Evolutionary conservation across 768 basidiomycete species (phyloP), one percentile per base, ranked within the genome.

Genomic region (Exsudoporus frostii): DNA sequence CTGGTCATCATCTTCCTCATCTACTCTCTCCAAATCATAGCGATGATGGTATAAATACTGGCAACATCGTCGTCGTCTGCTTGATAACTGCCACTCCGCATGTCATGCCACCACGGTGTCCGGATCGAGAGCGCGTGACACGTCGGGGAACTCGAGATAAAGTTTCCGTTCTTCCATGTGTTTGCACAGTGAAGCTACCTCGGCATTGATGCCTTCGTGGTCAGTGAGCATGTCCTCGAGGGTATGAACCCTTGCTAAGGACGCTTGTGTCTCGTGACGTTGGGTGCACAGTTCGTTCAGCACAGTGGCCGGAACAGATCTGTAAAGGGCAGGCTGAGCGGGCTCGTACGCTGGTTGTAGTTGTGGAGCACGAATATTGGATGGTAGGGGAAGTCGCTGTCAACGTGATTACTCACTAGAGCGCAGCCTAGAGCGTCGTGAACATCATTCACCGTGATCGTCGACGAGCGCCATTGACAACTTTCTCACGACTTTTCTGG

Each of bases 401-500:
- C 14, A n/a, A 39, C 32, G 34, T 33, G 38, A 25, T 29, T 27
- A 79, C 86, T 56, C 52, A 94, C 92, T 64, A 89, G 60, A 33
- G 82, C 79, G 3, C 96, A 96, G 32, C 89, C 88, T 6, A 99
- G 75, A 0, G 90, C 93, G 60, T 97, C 92, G 54, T 92, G 87
- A 40, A 98, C 90, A n/a, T 97, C 93, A 38, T 76, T 82, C 82
- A 99, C 91, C 5, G 89, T 79, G 13, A 80, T 80, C 15, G 82
- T 86, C 32, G 98, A 73, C 1, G 81, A 81, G 56, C 85, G 83
- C n/a, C n/a, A n/a, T n/a, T n/a, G n/a, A n/a, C 4, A 99, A 76
- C 65, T 98, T 94, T 97, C 65, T 98, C 96, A 17, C 92, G 83
- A 63, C 91, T 93, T 74, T 96, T 97, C 73, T 90, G 88, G n/a